Percentiles rank a stretch among this genome's conserved stretches.
These are phyloP conservation scores for Nigrospora oryzae DNA, from an alignment of 2,329 filamentous ascomycete genomes.

Conservation along the genomic window DNA sequence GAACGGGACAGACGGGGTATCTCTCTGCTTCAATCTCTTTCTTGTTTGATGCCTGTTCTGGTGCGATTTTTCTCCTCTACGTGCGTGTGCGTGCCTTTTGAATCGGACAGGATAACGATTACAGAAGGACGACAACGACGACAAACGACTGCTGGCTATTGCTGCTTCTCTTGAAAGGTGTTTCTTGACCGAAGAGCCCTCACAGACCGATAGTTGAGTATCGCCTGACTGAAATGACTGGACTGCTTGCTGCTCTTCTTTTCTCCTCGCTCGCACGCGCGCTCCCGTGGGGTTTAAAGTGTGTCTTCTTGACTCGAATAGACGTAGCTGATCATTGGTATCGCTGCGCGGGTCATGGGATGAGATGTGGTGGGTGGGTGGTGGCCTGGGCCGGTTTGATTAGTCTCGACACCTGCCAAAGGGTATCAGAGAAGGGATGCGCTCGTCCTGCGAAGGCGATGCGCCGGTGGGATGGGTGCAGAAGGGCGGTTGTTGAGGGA, in stretches of 20 bases:
- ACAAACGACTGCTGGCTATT: conserved; percentile 9
- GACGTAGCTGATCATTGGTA: conserved; percentile 44
- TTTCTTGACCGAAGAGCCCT: conserved; percentile 16
- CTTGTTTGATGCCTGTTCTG: background rate
- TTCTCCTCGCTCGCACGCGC: conserved; percentile 46
- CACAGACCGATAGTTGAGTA: conserved; percentile 52
- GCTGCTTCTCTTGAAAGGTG: conserved; percentile 4
- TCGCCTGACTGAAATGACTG: conserved; percentile 31
- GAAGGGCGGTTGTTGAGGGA: conserved; percentile 12
- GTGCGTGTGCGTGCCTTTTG: background rate
- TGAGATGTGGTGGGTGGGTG: conserved; percentile 24
- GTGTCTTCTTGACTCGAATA: conserved; percentile 49
- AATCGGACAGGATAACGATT: background rate
- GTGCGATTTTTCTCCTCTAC: conserved; percentile 1
- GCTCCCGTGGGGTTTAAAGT: conserved; percentile 65
- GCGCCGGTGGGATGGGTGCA: conserved; percentile 11
- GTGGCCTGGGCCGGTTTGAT: conserved; percentile 1
- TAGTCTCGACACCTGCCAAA: background rate
- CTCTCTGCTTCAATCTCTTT: background rate
- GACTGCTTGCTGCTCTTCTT: conserved; percentile 20
- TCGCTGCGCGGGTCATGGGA: conserved; percentile 47
- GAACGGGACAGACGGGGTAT: background rate
- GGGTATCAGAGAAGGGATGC: conserved; percentile 19
- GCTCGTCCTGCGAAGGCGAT: conserved; percentile 19
- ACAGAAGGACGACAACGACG: background rate